Base-by-base conservation (phyloP, 352 stramenopile species). In the Phytophthora ramorum region DNA sequence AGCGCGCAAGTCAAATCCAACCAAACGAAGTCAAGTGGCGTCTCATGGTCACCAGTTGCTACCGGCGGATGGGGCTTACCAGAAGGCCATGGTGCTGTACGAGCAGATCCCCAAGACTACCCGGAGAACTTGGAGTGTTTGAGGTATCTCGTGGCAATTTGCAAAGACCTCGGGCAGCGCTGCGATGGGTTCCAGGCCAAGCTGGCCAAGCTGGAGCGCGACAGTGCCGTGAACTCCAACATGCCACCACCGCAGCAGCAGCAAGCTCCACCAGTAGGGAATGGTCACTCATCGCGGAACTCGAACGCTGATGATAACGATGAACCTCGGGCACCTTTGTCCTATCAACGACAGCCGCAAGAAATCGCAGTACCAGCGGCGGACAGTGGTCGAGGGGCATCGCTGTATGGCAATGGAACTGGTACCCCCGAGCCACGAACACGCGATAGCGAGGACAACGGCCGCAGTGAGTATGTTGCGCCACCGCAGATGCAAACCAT, bases 21-120 rank as follows among this genome's bases (percentile, higher is more conserved):
- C 96, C 96, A 13, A 94, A 81, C 22, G 96, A 99, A 63, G 91
- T 98, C 52, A 99, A 99, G 66, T 99, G 96, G 96, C 76, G 90
- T 9, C 87, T 99, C 55, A 99, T 99, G 96, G 90, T 98, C 43
- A 98, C 95, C 13, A 98, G 85, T 66, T 98, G 96, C 69, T 98
- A 98, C 70, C 86, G 96, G n/a, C 84, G 96, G 49, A 97, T 98
- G 87, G 94, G 5, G 84, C 93, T 17, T 97, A 98, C 65, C 83
- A 96, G 40, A 90, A 92, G 19, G 96, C 96, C 16, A 91, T 99
- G 66, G 75, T 94, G 28, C 75, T 98, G 2, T 99, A 99, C 77
- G 86, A 98, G 73, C 77, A 97, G 61, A 96, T 99, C 56, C 96
- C 75, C 66, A 94, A 43, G 85, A 97, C 34, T 97, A 98, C 70